A percentile compares a stretch with the other conserved stretches of the same genome.
Conservation (phyloP, 2,329 filamentous ascomycete species). For the Penicillium sp. region DNA sequence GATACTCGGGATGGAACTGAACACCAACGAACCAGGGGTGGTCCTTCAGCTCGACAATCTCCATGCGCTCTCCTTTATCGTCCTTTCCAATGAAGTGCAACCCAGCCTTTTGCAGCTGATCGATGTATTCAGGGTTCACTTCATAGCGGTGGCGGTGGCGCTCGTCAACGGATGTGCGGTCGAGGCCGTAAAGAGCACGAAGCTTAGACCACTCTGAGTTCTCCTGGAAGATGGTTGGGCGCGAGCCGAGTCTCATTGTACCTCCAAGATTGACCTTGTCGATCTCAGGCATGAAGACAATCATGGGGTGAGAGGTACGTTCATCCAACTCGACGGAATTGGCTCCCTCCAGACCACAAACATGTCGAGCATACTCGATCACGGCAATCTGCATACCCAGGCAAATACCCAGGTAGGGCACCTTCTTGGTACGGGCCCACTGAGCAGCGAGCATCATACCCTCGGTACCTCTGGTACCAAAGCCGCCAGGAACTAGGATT, state of each 20-base stretch:
- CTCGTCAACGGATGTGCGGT: slow-evolving; percentile 41
- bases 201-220: not conserved
- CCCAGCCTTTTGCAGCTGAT: slow-evolving; percentile 64
- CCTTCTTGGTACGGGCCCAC: slow-evolving; percentile 77
- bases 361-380: slow-evolving; percentile 77
- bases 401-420: slow-evolving; percentile 85
- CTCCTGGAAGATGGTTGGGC: not conserved
- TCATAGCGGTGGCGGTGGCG: not conserved
- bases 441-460: slow-evolving; percentile 84
- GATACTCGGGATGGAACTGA: slow-evolving; percentile 86
- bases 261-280: not conserved
- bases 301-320: slow-evolving; percentile 53
- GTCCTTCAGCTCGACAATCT: slow-evolving; percentile 76
- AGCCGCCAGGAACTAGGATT: not conserved
- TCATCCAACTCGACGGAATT: slow-evolving; percentile 57
- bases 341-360: slow-evolving; percentile 62
- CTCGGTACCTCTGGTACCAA: slow-evolving; percentile 51
- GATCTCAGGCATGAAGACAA: not conserved
- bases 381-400: slow-evolving; percentile 91
- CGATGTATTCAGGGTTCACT: slow-evolving; percentile 44
- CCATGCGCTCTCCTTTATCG: slow-evolving; percentile 73
- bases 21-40: slow-evolving; percentile 83
- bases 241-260: not conserved
- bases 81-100: slow-evolving; percentile 78
- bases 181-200: not conserved